Percentiles rank a stretch among this genome's conserved stretches.
phyloP scores from a whole-genome alignment of 192 early-diverging fungal species.

The Coemansia sp. region DNA sequence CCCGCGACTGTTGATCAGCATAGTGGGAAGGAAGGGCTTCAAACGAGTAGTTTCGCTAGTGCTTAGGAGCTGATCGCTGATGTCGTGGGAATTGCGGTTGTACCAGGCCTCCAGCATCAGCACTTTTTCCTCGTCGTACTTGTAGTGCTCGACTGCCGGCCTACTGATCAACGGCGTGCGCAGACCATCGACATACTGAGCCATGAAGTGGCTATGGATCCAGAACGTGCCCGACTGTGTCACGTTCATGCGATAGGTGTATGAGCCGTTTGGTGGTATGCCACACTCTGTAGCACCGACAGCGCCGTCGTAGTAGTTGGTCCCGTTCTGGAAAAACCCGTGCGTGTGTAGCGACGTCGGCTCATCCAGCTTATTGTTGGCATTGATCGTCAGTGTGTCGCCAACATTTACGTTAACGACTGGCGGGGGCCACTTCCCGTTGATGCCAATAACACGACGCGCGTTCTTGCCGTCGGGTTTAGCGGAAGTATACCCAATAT shows the following conservation, averaged over 20 bases:
- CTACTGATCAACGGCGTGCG: constrained; percentile 72
- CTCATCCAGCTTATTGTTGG: constrained; percentile 57
- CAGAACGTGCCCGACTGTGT: constrained; percentile 81
- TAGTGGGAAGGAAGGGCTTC: constrained; percentile 34
- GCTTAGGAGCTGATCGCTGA: constrained; percentile 61
- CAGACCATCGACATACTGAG: constrained; percentile 81
- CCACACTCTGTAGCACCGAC: constrained; percentile 68
- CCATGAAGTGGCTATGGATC: constrained; percentile 71
- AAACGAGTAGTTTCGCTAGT: constrained; percentile 33
- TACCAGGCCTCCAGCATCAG: constrained; percentile 75
- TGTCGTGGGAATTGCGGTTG: constrained; percentile 56
- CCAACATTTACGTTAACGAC: constrained; percentile 23
- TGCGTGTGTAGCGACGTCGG: constrained; percentile 72
- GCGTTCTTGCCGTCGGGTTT: constrained; percentile 67
- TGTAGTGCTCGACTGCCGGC: constrained; percentile 53
- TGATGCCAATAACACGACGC: constrained; percentile 67
- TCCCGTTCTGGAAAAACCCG: constrained; percentile 77
- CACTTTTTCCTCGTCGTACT: constrained; percentile 68
- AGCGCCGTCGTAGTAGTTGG: constrained; percentile 69
- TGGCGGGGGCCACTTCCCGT: constrained; percentile 64
- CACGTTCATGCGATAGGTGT: constrained; percentile 67
- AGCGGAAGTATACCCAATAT: constrained; percentile 61
- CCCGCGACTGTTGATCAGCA: constrained; percentile 60
- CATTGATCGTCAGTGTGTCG: constrained; percentile 46
- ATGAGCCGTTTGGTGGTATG: constrained; percentile 62